Evolutionary conservation across 2,329 filamentous ascomycete genomes (phyloP), one percentile per base, ranked within the genome.

Genomic region (Blastomyces emzantsi): DNA sequence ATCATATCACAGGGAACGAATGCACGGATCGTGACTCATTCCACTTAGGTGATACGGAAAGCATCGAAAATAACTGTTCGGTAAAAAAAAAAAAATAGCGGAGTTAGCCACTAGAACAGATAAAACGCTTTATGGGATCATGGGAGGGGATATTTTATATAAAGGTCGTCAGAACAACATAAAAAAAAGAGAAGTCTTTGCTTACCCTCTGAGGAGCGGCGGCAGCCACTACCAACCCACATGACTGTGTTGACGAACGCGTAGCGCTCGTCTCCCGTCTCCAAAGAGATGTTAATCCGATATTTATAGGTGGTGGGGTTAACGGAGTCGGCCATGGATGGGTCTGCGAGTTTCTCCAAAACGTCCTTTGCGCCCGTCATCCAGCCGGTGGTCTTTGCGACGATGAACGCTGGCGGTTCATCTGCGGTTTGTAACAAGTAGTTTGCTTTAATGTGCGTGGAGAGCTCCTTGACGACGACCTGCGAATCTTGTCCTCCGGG

Each of bases 401-500:
- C 74, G 57, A 81, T 80, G 66, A 76, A 81, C 15, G 79, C 79
- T 0, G 79, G 77, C 3, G 77, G 78, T n/a, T 81, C 79, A 67
- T 81, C 79, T 25, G 77, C 76, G 45, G 79, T 81, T 67, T 81
- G 79, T n/a, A 81, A 74, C 47, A 81, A 73, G 67, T 79, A 81
- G 65, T 70, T 78, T 36, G 78, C 75, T 62, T 74, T 74, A 45
- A 80, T 71, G 54, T 73, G 76, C 28, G 79, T 81, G 11, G 77
- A 76, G 36, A 76, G 75, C 65, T 81, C 79, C 66, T 80, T 80
- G 60, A 79, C 77, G 25, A 79, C 75, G 11, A 80, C 70, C 65
- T 81, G 79, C 28, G 78, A 79, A 67, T 81, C 79, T 74, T 80
- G 79, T 55, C 79, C 79, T 54, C 79, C 79, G 60, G 79, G 79